Evolutionary conservation across 1,139 yeast species (phyloP).

Genomic region (Saccharomyces hybrid): DNA sequence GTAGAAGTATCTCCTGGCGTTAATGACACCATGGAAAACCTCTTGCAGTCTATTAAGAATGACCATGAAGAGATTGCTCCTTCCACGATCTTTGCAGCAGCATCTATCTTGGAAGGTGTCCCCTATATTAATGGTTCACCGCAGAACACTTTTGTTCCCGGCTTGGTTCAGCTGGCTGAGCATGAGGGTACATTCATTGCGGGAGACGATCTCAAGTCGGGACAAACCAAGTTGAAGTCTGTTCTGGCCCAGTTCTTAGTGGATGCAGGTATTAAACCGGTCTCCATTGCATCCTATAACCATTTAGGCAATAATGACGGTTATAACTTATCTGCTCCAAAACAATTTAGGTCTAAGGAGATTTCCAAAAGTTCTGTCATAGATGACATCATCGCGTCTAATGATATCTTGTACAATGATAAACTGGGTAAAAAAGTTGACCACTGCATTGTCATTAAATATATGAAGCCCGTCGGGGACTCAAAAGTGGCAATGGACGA

Average conservation of each 20-base stretch:
- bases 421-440: constrained; percentile 74
- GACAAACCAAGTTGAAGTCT: constrained; percentile 92
- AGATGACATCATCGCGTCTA: constrained; percentile 89
- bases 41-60: constrained; percentile 62
- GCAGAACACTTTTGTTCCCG: constrained; percentile 95
- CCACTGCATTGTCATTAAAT: constrained; percentile 93
- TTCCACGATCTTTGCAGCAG: constrained; percentile 86
- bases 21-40: constrained; percentile 80
- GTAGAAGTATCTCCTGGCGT: constrained; percentile 71
- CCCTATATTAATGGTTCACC: constrained; percentile 97
- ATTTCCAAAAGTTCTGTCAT: constrained; percentile 89
- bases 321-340: constrained; percentile 80
- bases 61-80: constrained; percentile 85
- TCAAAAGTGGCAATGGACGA: constrained; percentile 98
- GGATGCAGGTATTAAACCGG: constrained; percentile 94
- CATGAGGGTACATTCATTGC: constrained; percentile 71
- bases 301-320: constrained; percentile 97
- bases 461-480: constrained; percentile 90
- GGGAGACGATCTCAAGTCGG: constrained; percentile 96
- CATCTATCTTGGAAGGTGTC: constrained; percentile 75
- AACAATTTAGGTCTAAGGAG: constrained; percentile 92
- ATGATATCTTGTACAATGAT: constrained; percentile 76
- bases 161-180: constrained; percentile 86
- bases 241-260: constrained; percentile 92
- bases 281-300: constrained; percentile 89